Evolutionary conservation across 371 early-diverging fungal species (phyloP).

Genomic region (Circinella umbellata): DNA sequence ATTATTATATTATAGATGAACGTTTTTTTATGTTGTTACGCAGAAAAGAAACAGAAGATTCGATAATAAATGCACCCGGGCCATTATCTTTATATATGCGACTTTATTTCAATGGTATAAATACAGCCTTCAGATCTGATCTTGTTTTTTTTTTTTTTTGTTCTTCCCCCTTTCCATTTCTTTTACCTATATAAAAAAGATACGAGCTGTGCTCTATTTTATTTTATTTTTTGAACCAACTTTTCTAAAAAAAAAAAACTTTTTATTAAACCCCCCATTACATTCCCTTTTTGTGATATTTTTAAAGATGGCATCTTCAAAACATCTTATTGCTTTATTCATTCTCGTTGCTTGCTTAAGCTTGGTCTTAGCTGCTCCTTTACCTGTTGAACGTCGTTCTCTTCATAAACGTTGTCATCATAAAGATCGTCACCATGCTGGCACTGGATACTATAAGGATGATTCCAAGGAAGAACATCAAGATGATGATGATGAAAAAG

Average conservation of each 20-base stretch:
- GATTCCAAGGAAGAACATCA: not conserved
- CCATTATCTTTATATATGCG: not conserved
- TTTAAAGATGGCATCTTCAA: slow-evolving; percentile 5
- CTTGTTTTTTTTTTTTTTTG: not conserved
- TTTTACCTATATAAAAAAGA: not conserved
- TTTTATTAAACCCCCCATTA: not conserved
- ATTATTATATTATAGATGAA: too few relatives aligned
- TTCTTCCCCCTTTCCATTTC: not conserved
- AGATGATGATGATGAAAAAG: not conserved
- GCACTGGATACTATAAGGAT: not conserved
- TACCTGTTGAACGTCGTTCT: slow-evolving; percentile 1
- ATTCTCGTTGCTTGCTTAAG: not conserved
- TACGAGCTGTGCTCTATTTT: not conserved
- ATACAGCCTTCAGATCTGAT: not conserved
- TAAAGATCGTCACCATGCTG: not conserved
- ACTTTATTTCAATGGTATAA: not conserved
- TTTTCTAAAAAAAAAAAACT: not conserved
- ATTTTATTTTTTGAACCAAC: too few relatives aligned
- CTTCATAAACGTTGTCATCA: not conserved
- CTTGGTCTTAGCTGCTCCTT: slow-evolving; percentile 16
- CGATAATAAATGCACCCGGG: slow-evolving; percentile 1
- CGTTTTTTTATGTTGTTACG: not conserved
- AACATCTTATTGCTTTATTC: slow-evolving; percentile 5
- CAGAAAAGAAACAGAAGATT: slow-evolving; percentile 6
- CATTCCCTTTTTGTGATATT: slow-evolving; percentile 1